Base-by-base conservation (phyloP, 2,329 filamentous ascomycete species). In the Penicillium sp. region DNA sequence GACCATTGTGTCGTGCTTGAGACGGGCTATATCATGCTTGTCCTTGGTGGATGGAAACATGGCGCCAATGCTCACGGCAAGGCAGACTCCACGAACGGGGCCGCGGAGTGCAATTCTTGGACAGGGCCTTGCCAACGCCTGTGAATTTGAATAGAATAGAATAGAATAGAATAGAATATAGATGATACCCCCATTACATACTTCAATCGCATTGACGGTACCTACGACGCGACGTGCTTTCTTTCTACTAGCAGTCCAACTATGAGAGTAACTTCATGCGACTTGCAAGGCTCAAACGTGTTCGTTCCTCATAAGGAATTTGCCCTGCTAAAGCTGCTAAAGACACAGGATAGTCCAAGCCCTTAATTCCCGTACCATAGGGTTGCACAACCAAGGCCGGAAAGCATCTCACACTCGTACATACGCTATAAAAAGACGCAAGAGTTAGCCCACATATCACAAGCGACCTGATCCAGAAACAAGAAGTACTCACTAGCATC, bases 401-500 rank as follows among this genome's bases (percentile, higher is more conserved):
- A 2, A 14, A 43, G 14, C 6, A 45, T n/a, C 45, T 59, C 31
- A 67, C 47, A 72, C 60, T 38, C 71, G 68, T 41, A 75, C 67
- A 61, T 71, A 75, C n/a, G 71, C 73, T 75, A 20, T 14, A 20
- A 55, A 28, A 25, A 5, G 4, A 22, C 20, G 37, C 2, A 38
- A 25, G 20, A 14, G 55, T 67, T 64, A 69, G 58, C 22, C 54
- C 12, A 52, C 11, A 7, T 50, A 12, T 15, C n/a, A 20, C 11
- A n/a, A 34, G 3, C 12, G 7, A 20, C 38, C 22, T 20, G 34
- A 49, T 14, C 22, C 22, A 35, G 5, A 31, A 31, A 5, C 11
- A 28, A 3, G 15, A 52, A 17, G 38, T 45, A 91, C 92, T 87
- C 83, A 97, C 94, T 96, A 60, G 95, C 95, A 85, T 99, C 95